These are phyloP conservation scores for Pseudocercospora fijiensis DNA, from an alignment of 2,329 filamentous ascomycete genomes.

Conservation along the genomic window DNA sequence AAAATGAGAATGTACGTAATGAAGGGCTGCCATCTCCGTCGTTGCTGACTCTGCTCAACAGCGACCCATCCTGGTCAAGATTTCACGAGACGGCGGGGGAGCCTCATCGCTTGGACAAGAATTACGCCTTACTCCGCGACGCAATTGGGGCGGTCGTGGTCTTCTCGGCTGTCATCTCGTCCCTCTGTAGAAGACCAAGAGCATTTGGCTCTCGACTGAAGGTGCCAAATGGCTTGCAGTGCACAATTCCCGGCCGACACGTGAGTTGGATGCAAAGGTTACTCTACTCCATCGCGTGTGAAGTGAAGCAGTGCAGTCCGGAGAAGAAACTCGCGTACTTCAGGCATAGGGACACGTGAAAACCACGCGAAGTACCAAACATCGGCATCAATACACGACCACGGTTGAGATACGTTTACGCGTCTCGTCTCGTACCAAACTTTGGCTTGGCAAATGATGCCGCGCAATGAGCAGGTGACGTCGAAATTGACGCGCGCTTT, in stretches of 20 bases:
- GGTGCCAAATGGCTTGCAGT: neutral
- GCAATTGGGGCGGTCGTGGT: constrained; percentile 87
- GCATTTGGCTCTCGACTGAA: neutral
- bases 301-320: neutral
- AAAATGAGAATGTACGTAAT: constrained; percentile 78
- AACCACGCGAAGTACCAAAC: constrained; percentile 6
- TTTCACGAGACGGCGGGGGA: constrained; percentile 62
- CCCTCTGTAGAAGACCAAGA: constrained; percentile 58
- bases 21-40: neutral
- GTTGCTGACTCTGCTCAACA: constrained; percentile 41
- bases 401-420: neutral
- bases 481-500: constrained; percentile 2
- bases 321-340: neutral
- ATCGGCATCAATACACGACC: neutral
- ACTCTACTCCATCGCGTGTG: neutral
- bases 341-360: neutral
- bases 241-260: neutral
- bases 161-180: constrained; percentile 87
- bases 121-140: constrained; percentile 71
- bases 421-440: neutral
- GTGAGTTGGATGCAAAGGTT: neutral
- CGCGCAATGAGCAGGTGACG: neutral
- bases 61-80: constrained; percentile 69
- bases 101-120: constrained; percentile 59
- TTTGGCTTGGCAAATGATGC: neutral